Evolutionary conservation across 83 land plant genomes (phyloP), one percentile per base, ranked within the genome.

Genomic region (Diphasiastrum complanatum): DNA sequence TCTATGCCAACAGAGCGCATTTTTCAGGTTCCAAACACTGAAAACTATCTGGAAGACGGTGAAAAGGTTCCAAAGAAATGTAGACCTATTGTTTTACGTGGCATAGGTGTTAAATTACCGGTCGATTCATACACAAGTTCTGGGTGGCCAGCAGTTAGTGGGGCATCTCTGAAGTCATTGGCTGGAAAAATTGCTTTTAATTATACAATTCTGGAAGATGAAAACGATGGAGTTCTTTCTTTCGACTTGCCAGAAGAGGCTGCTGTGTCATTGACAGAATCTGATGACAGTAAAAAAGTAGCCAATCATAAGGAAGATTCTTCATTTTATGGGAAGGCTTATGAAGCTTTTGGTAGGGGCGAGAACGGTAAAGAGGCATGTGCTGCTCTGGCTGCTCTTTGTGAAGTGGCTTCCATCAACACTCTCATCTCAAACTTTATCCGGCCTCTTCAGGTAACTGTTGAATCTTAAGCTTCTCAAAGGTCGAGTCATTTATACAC

Each of bases 121-220:
- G 62, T 77, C 41, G 96, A 92, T 5, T 51, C 68, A 40, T 83
- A 57, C 37, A 92, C 96, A 19, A 59, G 79, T 25, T 63, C 77
- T 56, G 98, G 98, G 18, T 85, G 87, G 98, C 98, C 96, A 51
- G 88, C 98, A 51, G 81, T 88, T 27, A 59, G 84, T 64, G 81
- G 82, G 23, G 85, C 77, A 73, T 77, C 83, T 35, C 25, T 86
- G 51, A 79, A 82, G 70, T 56, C 59, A 33, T 56, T 91, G 26
- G 93, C 97, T 57, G 93, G 93, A 20, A 86, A 91, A 54, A 75
- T 91, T 27, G 78, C 89, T 45, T 60, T 81, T 33, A 85, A 84
- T 20, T 81, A 63, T 64, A 68, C 54, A 53, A 45, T 33, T 33
- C 22, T 60, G 28, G 78, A 68, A 38, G 79, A 71, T 47, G 61